phyloP scores from a whole-genome alignment of 2,329 filamentous ascomycete genomes.

The Metarhizium robertsii region DNA sequence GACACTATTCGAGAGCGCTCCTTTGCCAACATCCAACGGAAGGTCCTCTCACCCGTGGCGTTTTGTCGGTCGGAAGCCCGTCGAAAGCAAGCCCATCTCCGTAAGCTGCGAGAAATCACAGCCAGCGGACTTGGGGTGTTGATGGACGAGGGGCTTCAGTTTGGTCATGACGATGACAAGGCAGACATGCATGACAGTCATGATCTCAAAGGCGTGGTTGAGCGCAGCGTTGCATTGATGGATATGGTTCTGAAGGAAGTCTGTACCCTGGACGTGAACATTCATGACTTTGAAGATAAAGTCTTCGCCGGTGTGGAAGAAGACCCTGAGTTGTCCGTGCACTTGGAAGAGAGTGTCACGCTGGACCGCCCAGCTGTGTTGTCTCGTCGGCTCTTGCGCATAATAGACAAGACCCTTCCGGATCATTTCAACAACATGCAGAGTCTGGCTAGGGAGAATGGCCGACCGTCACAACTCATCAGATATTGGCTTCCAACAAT shows the following conservation, averaged over 20 bases:
- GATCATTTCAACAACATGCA: constrained; percentile 51
- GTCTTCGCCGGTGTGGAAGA: constrained; percentile 55
- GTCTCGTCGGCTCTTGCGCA: constrained; percentile 55
- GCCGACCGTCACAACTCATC: constrained; percentile 63
- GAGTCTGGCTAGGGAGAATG: constrained; percentile 51
- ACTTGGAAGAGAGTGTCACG: constrained; percentile 35
- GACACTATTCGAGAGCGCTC: constrained; percentile 67
- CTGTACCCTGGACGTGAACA: constrained; percentile 50
- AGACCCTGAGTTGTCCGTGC: constrained; percentile 47
- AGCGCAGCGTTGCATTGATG: constrained; percentile 75
- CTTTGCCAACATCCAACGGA: constrained; percentile 59
- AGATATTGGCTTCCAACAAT: constrained; percentile 83
- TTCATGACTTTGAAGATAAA: constrained; percentile 55
- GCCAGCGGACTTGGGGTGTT: constrained; percentile 81
- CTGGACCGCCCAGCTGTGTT: constrained; percentile 47
- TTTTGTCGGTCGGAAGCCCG: constrained; percentile 65
- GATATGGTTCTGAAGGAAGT: constrained; percentile 73
- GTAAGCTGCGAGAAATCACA: constrained; percentile 66
- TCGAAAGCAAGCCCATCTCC: constrained; percentile 62
- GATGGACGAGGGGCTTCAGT: constrained; percentile 73
- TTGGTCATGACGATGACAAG: constrained; percentile 52
- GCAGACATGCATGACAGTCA: constrained; percentile 38
- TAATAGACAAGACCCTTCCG: constrained; percentile 62
- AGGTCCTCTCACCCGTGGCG: constrained; percentile 70
- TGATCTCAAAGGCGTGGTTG: constrained; percentile 62